Percentiles rank a stretch among this genome's conserved stretches.
Evolutionary conservation across 768 basidiomycete genomes (phyloP).

Genomic region (Phlebiopsis flavidoalba): DNA sequence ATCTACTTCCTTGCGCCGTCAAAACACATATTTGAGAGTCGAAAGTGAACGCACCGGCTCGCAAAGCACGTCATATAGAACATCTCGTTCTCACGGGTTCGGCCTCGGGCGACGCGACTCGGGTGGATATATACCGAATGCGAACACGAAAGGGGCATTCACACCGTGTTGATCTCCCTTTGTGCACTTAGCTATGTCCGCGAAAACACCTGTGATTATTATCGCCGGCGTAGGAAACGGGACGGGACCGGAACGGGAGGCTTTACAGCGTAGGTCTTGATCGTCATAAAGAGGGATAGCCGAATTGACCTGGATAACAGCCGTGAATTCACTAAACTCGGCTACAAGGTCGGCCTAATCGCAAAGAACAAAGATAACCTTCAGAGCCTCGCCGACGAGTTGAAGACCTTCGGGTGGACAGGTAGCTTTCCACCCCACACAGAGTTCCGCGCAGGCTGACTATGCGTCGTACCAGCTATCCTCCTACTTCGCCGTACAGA

Average conservation of each 20-base stretch:
- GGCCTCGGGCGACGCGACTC: background rate
- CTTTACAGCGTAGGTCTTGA: constrained; percentile 44
- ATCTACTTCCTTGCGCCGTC: too few relatives aligned
- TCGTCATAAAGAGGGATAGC: background rate
- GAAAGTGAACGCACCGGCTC: too few relatives aligned
- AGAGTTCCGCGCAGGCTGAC: background rate
- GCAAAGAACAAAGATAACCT: constrained; percentile 52
- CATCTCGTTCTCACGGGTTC: background rate
- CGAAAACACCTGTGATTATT: constrained; percentile 38
- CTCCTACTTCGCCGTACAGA: constrained; percentile 48
- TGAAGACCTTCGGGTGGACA: constrained; percentile 56
- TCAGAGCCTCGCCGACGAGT: constrained; percentile 46
- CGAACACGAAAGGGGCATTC: background rate
- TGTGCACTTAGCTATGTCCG: background rate
- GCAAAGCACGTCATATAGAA: background rate
- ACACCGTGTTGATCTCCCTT: background rate
- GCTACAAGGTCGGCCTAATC: constrained; percentile 64
- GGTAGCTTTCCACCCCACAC: constrained; percentile 27
- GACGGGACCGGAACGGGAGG: constrained; percentile 46
- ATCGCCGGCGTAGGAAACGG: constrained; percentile 51
- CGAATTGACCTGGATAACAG: constrained; percentile 26
- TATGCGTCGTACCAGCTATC: constrained; percentile 38
- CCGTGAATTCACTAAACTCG: constrained; percentile 53
- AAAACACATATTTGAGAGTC: too few relatives aligned
- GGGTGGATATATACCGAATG: background rate